phyloP scores from a whole-genome alignment of 2,329 filamentous ascomycete species.

The Scytalidium sp. region DNA sequence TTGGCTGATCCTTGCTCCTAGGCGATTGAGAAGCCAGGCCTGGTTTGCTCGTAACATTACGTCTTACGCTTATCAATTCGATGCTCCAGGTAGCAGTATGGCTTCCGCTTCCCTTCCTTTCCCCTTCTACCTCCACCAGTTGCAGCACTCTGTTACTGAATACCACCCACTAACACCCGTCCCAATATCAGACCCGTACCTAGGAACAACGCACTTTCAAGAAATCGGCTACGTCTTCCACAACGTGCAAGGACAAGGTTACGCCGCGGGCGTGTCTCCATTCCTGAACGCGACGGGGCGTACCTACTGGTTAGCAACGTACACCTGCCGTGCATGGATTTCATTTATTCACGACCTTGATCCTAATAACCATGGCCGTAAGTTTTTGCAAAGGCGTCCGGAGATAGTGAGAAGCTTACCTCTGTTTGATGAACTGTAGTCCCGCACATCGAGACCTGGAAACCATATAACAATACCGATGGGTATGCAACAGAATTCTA shows the following conservation, averaged over 20 bases:
- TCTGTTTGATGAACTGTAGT: too few species aligned
- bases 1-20: conserved; percentile 50
- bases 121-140: too few species aligned
- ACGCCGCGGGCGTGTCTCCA: conserved; percentile 13
- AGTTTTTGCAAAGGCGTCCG: conserved; percentile 1
- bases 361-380: conserved; percentile 18
- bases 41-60: conserved; percentile 47
- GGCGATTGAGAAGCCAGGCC: conserved; percentile 48
- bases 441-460: too few species aligned
- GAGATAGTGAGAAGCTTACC: conserved; percentile 12
- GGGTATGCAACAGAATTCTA: conserved; percentile 36
- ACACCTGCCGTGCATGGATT: conserved; percentile 21
- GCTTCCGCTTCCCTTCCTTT: conserved; percentile 28
- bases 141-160: too few species aligned
- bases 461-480: conserved; percentile 32
- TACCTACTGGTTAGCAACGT: conserved; percentile 10
- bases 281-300: conserved; percentile 15
- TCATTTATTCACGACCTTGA: conserved; percentile 17
- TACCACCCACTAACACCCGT: too few species aligned
- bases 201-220: conserved; percentile 52
- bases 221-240: conserved; percentile 35
- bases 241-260: conserved; percentile 24
- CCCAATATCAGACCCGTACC: conserved; percentile 32
- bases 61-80: conserved; percentile 61
- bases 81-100: conserved; percentile 33